Conservation (phyloP, 306 rosid genomes). For the Cicer bijugum region DNA sequence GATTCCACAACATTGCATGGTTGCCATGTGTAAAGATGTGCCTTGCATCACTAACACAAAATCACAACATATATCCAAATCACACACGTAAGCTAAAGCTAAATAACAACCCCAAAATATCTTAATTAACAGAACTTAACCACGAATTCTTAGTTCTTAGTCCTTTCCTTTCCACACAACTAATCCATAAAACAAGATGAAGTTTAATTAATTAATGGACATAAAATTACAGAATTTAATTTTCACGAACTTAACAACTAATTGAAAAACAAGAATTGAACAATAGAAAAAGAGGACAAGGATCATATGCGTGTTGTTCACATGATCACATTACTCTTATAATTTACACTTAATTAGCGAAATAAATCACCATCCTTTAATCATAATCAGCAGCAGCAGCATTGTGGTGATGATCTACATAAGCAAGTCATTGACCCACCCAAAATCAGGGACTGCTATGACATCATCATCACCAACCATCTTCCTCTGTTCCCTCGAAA, state of each 20-base stretch:
- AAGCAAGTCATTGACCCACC: conserved; percentile 89
- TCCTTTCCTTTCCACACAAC: conserved; percentile 27
- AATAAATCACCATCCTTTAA: neutral
- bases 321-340: conserved; percentile 2
- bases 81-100: neutral
- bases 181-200: conserved; percentile 34
- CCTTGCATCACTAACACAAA: conserved; percentile 28
- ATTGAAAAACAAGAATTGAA: conserved; percentile 28
- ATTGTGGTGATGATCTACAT: conserved; percentile 54
- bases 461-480: conserved; percentile 42
- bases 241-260: conserved; percentile 21
- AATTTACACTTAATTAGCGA: conserved; percentile 4
- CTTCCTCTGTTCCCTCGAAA: conserved; percentile 3
- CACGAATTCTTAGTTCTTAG: neutral
- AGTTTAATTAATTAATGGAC: conserved; percentile 23
- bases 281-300: conserved; percentile 41
- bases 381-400: neutral
- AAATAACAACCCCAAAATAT: neutral
- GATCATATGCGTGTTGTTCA: neutral
- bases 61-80: conserved; percentile 12
- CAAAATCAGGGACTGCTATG: conserved; percentile 66
- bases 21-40: conserved; percentile 50
- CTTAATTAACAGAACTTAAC: neutral
- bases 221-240: conserved; percentile 40
- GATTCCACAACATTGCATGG: conserved; percentile 39